A percentile compares a stretch with the other conserved stretches of the same genome.
These are phyloP conservation scores for Epithele typhae DNA, from an alignment of 768 basidiomycete genomes.

Conservation along the genomic window DNA sequence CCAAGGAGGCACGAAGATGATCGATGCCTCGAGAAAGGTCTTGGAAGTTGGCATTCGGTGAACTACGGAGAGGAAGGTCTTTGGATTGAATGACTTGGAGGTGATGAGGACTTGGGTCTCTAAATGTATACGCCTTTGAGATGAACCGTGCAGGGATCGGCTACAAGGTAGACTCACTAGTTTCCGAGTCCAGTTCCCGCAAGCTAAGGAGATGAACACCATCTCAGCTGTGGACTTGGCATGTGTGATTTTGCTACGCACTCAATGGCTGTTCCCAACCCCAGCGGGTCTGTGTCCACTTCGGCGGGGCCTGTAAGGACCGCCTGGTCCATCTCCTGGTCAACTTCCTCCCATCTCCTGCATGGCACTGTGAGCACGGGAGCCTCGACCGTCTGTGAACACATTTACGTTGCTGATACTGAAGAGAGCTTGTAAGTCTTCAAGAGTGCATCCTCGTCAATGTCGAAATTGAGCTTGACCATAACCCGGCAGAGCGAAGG, in stretches of 20 bases:
- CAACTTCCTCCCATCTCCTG: conserved; percentile 88
- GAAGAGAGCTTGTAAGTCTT: conserved; percentile 85
- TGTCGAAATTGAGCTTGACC: conserved; percentile 62
- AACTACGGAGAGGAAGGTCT: conserved; percentile 83
- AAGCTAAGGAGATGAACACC: conserved; percentile 37
- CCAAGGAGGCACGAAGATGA: conserved; percentile 73
- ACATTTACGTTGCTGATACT: conserved; percentile 63
- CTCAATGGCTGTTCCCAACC: conserved; percentile 64
- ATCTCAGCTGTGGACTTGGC: conserved; percentile 1
- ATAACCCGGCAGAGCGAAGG: conserved; percentile 25
- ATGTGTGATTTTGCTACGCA: conserved; percentile 30
- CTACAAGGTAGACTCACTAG: conserved; percentile 53
- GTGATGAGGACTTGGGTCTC: conserved; percentile 81
- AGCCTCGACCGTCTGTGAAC: not conserved
- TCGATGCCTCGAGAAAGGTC: conserved; percentile 79
- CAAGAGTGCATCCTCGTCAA: conserved; percentile 79
- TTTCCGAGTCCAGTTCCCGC: conserved; percentile 69
- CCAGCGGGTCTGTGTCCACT: conserved; percentile 71
- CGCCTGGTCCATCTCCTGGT: conserved; percentile 78
- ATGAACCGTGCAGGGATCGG: too few relatives aligned
- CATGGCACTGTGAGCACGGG: not conserved
- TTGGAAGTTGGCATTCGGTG: conserved; percentile 93
- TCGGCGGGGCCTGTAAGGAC: conserved; percentile 58
- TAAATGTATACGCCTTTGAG: conserved; percentile 23
- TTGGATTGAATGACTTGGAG: conserved; percentile 95